Base-by-base conservation (phyloP, 2,329 filamentous ascomycete genomes). In the Neophaeococcomyces mojaviensis region DNA sequence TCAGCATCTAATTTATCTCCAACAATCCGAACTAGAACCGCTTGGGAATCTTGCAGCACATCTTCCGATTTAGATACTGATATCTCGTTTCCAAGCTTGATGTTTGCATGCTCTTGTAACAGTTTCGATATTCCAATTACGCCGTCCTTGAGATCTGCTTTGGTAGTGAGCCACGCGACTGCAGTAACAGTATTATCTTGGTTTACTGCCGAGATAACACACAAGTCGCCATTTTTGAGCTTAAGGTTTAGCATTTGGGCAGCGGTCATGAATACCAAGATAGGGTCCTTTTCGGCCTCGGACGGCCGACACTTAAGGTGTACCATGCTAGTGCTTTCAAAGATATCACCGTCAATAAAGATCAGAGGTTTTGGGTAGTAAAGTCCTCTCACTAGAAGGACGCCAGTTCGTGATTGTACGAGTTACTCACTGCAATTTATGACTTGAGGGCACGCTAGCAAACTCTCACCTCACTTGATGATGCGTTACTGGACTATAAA, bases 91-190 rank as follows among this genome's bases (percentile, higher is more conserved):
- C 80, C 81, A 3, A 92, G 70, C 50, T 83, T 82, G 55, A 94
- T 76, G 1, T 78, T 79, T 54, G 84, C 84, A 5, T 79, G 76
- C 30, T 85, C 82, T 51, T 86, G 82, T 44, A 94, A 78, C 4
- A 79, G 72, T 51, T 86, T 82, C 18, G 86, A 82, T 69, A 86
- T 78, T 70, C 89, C 75, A 40, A 85, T 70, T 47, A 87, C 73
- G 51, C 82, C 77, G 54, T 78, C 79, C 58, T 81, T 76, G 54
- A 87, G 69, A 6, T 52, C 53, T 57, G 81, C 80, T 61, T 82
- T 70, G 4, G 70, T 60, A 3, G 78, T 75, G 33, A 71, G 66
- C 80, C 80, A 84, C 9, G 77, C 79, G 55, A 84, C 73, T n/a
- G 76, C 81, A 42, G 18, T 19, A 9, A 19, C 20, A 4, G 19